Conservation (phyloP, 768 basidiomycete species). For the Tylopilus sp. region DNA sequence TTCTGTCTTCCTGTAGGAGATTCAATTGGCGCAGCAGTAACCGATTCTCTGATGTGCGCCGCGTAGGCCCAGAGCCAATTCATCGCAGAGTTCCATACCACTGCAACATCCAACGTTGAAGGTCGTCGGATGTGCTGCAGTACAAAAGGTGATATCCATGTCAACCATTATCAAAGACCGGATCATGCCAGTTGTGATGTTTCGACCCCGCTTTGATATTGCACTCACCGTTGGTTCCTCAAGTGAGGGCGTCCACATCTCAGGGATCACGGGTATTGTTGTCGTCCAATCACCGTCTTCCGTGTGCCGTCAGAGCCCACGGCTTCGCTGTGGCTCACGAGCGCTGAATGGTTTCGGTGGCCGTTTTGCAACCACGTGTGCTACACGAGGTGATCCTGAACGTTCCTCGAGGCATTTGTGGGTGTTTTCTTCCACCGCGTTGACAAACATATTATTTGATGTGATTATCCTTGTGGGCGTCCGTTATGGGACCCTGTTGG, state of each 20-base stretch:
- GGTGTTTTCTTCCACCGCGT: neutral
- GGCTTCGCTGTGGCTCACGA: conserved; percentile 1
- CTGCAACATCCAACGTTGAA: no score
- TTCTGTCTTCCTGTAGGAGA: no score
- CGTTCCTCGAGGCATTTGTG: conserved; percentile 13
- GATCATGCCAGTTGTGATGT: no score
- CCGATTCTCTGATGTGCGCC: no score
- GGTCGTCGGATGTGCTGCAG: neutral
- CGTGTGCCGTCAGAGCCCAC: neutral
- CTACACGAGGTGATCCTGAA: conserved; percentile 18
- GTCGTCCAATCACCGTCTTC: conserved; percentile 3
- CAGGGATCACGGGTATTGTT: neutral
- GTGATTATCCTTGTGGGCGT: conserved; percentile 10
- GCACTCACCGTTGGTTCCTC: conserved; percentile 8
- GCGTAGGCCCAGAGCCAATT: no score
- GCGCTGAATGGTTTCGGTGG: neutral
- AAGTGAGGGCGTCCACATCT: conserved; percentile 2
- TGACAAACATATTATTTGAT: neutral
- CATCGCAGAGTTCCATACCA: no score
- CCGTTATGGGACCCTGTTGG: neutral
- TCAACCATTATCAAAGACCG: no score
- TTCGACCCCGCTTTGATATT: neutral
- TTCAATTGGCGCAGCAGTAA: no score
- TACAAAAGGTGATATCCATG: neutral
- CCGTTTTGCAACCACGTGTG: conserved; percentile 12